Evolutionary conservation across 768 basidiomycete genomes (phyloP), one percentile per base, ranked within the genome.

Genomic region (Paxillus involutus): DNA sequence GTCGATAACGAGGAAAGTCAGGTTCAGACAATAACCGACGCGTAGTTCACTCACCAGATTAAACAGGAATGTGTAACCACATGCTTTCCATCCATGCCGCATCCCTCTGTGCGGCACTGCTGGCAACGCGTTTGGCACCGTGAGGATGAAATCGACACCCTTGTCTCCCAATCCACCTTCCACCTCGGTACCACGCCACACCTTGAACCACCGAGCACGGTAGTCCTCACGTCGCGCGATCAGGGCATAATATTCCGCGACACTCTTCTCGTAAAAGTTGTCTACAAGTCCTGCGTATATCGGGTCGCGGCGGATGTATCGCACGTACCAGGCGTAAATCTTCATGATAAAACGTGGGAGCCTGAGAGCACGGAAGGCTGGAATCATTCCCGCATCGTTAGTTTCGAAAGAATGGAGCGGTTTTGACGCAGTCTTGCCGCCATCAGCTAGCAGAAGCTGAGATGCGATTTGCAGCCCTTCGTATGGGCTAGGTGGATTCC

Each of bases 41-140:
- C 21, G 32, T 1, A 35, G 3, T 21, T 36, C 11, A 63, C 79
- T 50, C 43, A 86, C 86, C 61, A 89, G 58, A 55, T 85, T 89
- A 71, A 85, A 90, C 32, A 89, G 60, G 61, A 83, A 81, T 0
- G 85, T 83, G 63, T 86, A 87, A 7, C 80, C 80, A 8, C 81
- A 81, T 42, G 82, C 81, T 69, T 80, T 77, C 60, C 83, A 73
- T 14, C 79, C 78, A n/a, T 79, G 77, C 55, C 78, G 77, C 59
- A 77, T 80, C 3, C 76, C 76, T 2, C 77, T 75, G 48, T 83
- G 76, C 42, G 79, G 76, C 19, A 85, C 68, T 0, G 86, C 86
- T 2, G 86, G 83, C 41, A 82, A 69, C n/a, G 83, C 75, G 59
- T 82, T 79, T 12, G 82, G 83, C 6, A 83, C 84, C 2, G 79